A percentile compares a stretch with the other conserved stretches of the same genome.
phyloP scores from a whole-genome alignment of 1,284 basidiomycete species.

The Rhodotorula glutinis region DNA sequence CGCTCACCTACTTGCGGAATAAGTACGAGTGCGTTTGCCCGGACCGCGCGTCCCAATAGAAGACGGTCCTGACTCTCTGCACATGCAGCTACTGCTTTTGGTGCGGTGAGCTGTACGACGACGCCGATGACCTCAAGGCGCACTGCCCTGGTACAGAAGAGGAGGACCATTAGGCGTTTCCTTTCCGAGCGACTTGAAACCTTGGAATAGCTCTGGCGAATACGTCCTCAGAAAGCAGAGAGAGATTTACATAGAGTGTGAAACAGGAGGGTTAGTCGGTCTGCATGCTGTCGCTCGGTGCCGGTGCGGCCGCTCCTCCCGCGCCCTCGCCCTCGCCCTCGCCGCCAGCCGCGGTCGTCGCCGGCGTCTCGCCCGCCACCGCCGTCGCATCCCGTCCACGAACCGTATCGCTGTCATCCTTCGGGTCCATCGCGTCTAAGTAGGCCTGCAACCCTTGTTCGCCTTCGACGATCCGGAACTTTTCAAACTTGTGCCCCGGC shows the following conservation, averaged over 20 bases:
- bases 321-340: neutral
- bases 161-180: conserved; percentile 65
- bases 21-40: conserved; percentile 44
- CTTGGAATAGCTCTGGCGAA: too few species aligned
- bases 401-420: conserved; percentile 13
- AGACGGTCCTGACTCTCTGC: too few species aligned
- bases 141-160: conserved; percentile 73
- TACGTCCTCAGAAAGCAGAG: neutral
- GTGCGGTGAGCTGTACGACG: conserved; percentile 73
- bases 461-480: conserved; percentile 76
- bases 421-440: conserved; percentile 39
- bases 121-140: conserved; percentile 59
- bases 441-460: conserved; percentile 40
- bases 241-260: too few species aligned
- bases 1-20: conserved; percentile 68
- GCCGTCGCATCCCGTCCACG: conserved; percentile 7
- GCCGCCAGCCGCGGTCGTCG: too few species aligned
- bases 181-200: too few species aligned
- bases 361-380: conserved; percentile 1
- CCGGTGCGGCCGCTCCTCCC: neutral
- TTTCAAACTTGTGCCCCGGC: conserved; percentile 40
- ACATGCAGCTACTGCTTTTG: conserved; percentile 72
- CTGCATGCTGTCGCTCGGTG: conserved; percentile 21
- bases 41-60: too few species aligned
- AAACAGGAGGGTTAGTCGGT: conserved; percentile 18